Percentiles rank a stretch among this genome's conserved stretches.
phyloP scores from a whole-genome alignment of 306 rosid genomes.

The Prinsepia uniflora region DNA sequence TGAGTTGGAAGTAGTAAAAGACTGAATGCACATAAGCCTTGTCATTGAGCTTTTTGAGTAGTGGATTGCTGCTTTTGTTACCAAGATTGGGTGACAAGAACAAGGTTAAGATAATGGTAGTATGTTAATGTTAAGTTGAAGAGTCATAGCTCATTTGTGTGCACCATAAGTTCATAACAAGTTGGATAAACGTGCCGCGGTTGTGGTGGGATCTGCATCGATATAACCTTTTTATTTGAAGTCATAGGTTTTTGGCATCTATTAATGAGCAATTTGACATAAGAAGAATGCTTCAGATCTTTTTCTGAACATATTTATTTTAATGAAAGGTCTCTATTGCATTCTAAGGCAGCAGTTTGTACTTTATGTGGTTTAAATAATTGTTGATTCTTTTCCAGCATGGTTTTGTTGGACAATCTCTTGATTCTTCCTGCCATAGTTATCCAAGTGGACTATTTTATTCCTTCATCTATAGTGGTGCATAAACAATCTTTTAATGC shows the following conservation, averaged over 20 bases:
- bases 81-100: neutral
- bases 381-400: neutral
- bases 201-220: neutral
- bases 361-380: neutral
- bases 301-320: neutral
- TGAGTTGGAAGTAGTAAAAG: neutral
- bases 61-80: neutral
- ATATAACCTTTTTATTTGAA: neutral
- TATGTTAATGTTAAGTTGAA: no score
- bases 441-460: conserved; percentile 12
- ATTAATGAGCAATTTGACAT: neutral
- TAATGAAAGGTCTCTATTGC: neutral
- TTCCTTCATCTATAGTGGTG: neutral
- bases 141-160: neutral
- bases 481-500: neutral
- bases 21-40: neutral
- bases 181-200: neutral
- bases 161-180: neutral
- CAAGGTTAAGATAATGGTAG: neutral
- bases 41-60: neutral
- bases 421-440: conserved; percentile 8
- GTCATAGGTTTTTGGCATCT: neutral
- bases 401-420: conserved; percentile 6
- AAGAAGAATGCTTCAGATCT: neutral
- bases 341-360: neutral